Conservation (phyloP, 176 grass and related monocot species). For the Thinopyrum elongatum region DNA sequence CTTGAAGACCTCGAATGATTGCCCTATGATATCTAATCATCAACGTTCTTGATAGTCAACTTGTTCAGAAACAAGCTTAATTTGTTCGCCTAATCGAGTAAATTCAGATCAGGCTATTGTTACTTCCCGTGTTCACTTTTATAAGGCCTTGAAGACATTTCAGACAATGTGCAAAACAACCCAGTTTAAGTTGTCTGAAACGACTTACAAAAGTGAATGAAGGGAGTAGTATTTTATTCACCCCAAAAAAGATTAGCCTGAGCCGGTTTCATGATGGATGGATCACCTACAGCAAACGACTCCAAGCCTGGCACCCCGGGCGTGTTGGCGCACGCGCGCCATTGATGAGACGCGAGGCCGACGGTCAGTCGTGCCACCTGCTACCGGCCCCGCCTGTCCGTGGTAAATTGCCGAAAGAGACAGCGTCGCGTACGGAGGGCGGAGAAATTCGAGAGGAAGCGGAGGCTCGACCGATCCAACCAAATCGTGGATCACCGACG, state of each 20-base stretch:
- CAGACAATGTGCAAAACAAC: no score
- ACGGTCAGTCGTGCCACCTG: constrained; percentile 14
- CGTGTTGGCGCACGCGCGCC: not conserved
- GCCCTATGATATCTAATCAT: not conserved
- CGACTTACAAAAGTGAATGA: no score
- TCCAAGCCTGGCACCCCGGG: not conserved
- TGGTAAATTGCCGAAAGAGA: not conserved
- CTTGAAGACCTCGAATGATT: constrained; percentile 25
- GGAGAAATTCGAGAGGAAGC: not conserved
- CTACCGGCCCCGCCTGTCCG: not conserved
- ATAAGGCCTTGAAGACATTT: no score
- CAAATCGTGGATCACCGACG: constrained; percentile 31
- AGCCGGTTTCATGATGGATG: no score
- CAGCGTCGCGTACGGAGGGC: not conserved
- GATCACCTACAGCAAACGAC: no score
- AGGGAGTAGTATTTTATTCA: no score
- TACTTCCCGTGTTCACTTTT: no score
- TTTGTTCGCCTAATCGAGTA: not conserved
- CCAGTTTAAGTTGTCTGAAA: no score
- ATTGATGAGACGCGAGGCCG: constrained; percentile 12
- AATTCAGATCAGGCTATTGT: not conserved
- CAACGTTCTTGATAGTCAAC: not conserved
- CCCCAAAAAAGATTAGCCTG: no score
- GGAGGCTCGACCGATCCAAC: not conserved
- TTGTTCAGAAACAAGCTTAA: not conserved